These are phyloP conservation scores for Camptophora hylomeconis DNA, from an alignment of 2,329 filamentous ascomycete genomes.

Conservation along the genomic window DNA sequence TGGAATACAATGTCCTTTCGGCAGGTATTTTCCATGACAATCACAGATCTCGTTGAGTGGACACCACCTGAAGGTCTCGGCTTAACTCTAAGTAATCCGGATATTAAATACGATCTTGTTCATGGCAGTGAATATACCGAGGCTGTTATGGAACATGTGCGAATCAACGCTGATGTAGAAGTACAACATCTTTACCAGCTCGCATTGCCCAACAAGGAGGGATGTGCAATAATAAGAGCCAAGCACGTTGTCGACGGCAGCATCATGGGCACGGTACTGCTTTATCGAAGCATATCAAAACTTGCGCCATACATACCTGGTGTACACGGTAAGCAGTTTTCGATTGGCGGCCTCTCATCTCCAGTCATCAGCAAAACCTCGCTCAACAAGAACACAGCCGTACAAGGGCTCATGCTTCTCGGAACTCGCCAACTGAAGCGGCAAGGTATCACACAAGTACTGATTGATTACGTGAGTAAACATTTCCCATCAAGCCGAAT, in stretches of 20 bases:
- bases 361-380: slow-evolving; percentile 60
- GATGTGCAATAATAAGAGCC: slow-evolving; percentile 71
- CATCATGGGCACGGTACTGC: slow-evolving; percentile 67
- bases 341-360: slow-evolving; percentile 65
- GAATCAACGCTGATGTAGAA: slow-evolving; percentile 60
- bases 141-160: slow-evolving; percentile 61
- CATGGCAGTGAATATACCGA: slow-evolving; percentile 66
- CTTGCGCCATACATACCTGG: slow-evolving; percentile 58
- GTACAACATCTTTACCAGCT: slow-evolving; percentile 67
- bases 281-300: slow-evolving; percentile 58
- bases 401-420: slow-evolving; percentile 70
- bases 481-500: slow-evolving; percentile 1
- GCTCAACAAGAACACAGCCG: slow-evolving; percentile 54
- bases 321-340: slow-evolving; percentile 45
- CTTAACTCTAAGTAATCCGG: slow-evolving; percentile 57
- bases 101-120: slow-evolving; percentile 70
- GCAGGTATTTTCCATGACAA: slow-evolving; percentile 57
- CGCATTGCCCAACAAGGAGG: slow-evolving; percentile 56
- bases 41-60: slow-evolving; percentile 62
- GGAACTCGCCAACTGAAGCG: slow-evolving; percentile 72
- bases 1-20: slow-evolving; percentile 63
- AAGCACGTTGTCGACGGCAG: slow-evolving; percentile 54
- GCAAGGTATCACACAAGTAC: slow-evolving; percentile 57
- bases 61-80: slow-evolving; percentile 62
- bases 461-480: slow-evolving; percentile 65